A percentile compares a stretch with the other conserved stretches of the same genome.
Conservation (phyloP, 495 filamentous ascomycete genomes). For the Pseudevernia furfuracea region DNA sequence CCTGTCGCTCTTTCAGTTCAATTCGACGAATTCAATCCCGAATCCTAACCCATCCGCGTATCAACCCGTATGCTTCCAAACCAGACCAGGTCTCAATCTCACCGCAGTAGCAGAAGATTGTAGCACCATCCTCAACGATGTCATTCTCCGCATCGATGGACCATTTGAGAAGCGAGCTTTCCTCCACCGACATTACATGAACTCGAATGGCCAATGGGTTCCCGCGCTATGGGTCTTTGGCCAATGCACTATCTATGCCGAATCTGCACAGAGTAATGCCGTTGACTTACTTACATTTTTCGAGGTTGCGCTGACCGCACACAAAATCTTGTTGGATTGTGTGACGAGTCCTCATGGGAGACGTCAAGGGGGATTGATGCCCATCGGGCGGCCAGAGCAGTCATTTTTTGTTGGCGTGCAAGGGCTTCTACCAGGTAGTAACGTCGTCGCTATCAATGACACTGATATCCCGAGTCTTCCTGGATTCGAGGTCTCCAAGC, state of each 20-base stretch:
- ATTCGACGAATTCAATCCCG: not conserved
- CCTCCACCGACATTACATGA: not conserved
- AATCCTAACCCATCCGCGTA: not conserved
- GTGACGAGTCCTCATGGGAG: not conserved
- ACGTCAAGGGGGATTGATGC: not conserved
- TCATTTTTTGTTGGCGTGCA: not conserved
- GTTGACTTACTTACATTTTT: not conserved
- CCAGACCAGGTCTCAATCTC: not conserved
- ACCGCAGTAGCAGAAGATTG: not conserved
- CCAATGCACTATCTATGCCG: not conserved
- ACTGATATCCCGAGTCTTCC: not conserved
- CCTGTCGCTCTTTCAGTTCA: not conserved
- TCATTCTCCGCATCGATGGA: not conserved
- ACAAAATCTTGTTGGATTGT: not conserved
- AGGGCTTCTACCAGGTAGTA: not conserved
- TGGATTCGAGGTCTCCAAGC: not conserved
- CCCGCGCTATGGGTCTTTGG: not conserved
- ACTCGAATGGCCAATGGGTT: not conserved
- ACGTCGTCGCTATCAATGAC: not conserved
- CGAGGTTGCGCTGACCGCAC: not conserved
- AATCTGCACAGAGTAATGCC: not conserved
- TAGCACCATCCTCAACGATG: not conserved
- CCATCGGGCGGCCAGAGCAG: not conserved
- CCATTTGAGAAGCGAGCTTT: not conserved
- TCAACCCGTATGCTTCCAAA: not conserved